phyloP scores from a whole-genome alignment of 306 rosid species.

The Medicago ruthenica region DNA sequence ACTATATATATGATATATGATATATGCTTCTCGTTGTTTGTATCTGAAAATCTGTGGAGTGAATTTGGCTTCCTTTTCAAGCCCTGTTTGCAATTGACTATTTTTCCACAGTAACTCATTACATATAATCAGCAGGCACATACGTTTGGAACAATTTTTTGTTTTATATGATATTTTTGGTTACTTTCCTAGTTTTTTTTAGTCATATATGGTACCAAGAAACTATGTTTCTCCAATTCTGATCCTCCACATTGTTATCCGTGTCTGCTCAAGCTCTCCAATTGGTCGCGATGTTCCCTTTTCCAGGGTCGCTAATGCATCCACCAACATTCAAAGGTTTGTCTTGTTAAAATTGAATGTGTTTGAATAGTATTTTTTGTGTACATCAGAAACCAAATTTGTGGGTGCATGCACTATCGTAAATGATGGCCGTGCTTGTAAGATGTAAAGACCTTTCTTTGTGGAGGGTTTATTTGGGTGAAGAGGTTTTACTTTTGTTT shows the following conservation, averaged over 20 bases:
- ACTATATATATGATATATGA: constrained; percentile 7
- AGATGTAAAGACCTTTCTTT: constrained; percentile 31
- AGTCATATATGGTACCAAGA: constrained; percentile 31
- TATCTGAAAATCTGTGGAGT: constrained; percentile 41
- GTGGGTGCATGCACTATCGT: constrained; percentile 35
- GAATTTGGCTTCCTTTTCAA: constrained; percentile 36
- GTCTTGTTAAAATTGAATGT: constrained; percentile 8
- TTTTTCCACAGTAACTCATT: constrained; percentile 17
- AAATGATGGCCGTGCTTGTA: constrained; percentile 36
- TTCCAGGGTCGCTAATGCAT: constrained; percentile 15
- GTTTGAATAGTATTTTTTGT: constrained; percentile 35
- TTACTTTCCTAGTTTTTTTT: constrained; percentile 16
- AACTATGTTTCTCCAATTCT: constrained; percentile 4
- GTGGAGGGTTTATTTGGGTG: constrained; percentile 27
- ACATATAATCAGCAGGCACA: constrained; percentile 37
- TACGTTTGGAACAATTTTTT: constrained; percentile 36
- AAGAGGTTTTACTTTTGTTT: constrained; percentile 33
- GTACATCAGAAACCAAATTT: constrained; percentile 25
- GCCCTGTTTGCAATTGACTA: constrained; percentile 26
- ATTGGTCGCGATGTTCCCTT: constrained; percentile 18
- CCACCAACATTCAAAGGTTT: constrained; percentile 17
- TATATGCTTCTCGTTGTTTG: constrained; percentile 30
- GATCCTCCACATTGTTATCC: not conserved
- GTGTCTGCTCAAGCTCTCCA: constrained; percentile 25
- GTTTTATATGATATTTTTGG: constrained; percentile 26